These are phyloP conservation scores for Aechmea fasciata DNA, from an alignment of 176 grass and related monocot genomes.

Conservation along the genomic window DNA sequence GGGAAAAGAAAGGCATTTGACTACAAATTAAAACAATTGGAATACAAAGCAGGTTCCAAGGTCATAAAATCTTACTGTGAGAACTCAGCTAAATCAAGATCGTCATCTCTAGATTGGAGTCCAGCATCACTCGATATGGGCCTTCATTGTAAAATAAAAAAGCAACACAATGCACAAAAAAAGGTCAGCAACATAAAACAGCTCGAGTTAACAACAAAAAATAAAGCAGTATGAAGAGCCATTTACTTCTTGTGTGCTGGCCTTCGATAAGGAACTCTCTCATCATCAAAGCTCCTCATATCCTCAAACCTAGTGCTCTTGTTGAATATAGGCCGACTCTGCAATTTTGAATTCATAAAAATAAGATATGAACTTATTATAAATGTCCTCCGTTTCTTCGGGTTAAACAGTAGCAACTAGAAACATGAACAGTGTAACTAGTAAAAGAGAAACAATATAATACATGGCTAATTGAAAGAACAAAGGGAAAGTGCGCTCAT, in stretches of 20 bases:
- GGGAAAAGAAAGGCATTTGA: background rate
- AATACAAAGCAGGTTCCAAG: background rate
- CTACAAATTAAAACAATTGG: background rate
- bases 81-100: conserved; percentile 70
- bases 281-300: conserved; percentile 73
- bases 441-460: background rate
- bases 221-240: background rate
- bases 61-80: conserved; percentile 50
- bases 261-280: conserved; percentile 61
- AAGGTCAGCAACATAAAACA: conserved; percentile 10
- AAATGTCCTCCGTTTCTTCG: background rate
- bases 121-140: conserved; percentile 53
- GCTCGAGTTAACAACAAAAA: background rate
- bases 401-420: conserved; percentile 2
- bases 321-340: conserved; percentile 98
- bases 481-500: background rate
- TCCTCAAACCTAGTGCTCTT: conserved; percentile 97
- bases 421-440: conserved; percentile 10
- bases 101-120: conserved; percentile 68
- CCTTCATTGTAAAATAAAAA: conserved; percentile 28
- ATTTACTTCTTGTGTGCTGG: conserved; percentile 64
- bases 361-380: conserved; percentile 2
- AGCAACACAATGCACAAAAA: conserved; percentile 3
- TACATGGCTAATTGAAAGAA: too few species aligned
- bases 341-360: conserved; percentile 18